Conservation (phyloP, 805 yeast species). For the Yamadazyma laniorum region DNA sequence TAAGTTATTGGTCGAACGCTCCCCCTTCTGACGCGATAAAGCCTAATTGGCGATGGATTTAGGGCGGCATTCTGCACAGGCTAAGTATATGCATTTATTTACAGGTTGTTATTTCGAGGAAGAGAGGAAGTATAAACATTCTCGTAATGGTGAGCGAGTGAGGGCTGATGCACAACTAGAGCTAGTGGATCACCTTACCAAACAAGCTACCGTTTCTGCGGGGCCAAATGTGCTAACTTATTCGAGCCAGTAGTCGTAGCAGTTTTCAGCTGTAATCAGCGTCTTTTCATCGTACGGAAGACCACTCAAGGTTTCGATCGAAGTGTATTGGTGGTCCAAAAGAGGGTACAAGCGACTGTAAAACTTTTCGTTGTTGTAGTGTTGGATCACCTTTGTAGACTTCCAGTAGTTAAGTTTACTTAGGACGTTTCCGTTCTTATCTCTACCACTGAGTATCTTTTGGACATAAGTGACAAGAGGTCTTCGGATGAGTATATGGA, state of each 20-base stretch:
- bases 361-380: conserved; percentile 18
- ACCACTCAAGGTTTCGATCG: conserved; percentile 8
- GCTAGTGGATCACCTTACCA: no score
- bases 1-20: no score
- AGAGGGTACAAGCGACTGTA: conserved; percentile 17
- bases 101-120: no score
- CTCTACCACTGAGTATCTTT: conserved; percentile 33
- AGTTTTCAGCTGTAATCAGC: conserved; percentile 1
- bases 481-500: conserved; percentile 52
- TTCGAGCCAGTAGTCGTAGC: conserved; percentile 9
- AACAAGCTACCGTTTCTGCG: no score
- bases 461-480: conserved; percentile 45
- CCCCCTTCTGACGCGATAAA: no score
- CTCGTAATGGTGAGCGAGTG: no score
- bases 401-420: conserved; percentile 20
- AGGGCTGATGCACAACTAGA: no score
- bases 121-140: no score
- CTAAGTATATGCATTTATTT: no score
- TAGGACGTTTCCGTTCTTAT: conserved; percentile 22
- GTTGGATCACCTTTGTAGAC: conserved; percentile 18
- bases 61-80: no score
- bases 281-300: conserved; percentile 2
- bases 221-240: no score
- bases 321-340: conserved; percentile 1
- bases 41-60: no score